phyloP scores from a whole-genome alignment of 2,329 filamentous ascomycete species.

The Aspergillus fischeri region DNA sequence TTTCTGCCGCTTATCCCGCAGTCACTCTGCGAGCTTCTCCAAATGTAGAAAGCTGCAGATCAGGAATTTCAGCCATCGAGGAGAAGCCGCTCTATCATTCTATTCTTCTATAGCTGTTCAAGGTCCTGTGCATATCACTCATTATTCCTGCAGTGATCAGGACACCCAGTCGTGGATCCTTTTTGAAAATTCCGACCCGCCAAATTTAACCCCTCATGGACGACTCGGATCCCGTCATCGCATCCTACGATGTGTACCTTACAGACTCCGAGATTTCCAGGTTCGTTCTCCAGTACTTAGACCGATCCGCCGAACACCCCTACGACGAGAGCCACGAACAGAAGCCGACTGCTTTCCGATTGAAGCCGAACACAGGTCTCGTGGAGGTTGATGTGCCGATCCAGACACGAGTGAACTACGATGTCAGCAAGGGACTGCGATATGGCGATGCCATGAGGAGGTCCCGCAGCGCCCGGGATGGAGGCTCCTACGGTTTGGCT shows the following conservation, averaged over 20 bases:
- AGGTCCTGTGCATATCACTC: not conserved
- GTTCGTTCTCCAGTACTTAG: constrained; percentile 82
- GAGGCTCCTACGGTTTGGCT: constrained; percentile 66
- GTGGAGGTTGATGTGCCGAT: constrained; percentile 90
- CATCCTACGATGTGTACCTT: constrained; percentile 79
- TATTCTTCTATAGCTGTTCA: not conserved
- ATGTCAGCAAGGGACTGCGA: constrained; percentile 72
- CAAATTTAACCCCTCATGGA: not conserved
- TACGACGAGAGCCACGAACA: constrained; percentile 55
- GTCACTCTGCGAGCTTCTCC: not conserved
- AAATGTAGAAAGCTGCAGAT: not conserved
- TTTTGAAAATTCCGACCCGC: not conserved
- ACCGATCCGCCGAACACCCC: constrained; percentile 59
- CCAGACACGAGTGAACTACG: constrained; percentile 69
- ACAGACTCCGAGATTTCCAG: constrained; percentile 69
- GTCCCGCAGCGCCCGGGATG: constrained; percentile 49
- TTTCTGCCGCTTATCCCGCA: not conserved
- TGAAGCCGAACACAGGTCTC: constrained; percentile 79
- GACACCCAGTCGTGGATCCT: not conserved
- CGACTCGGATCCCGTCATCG: constrained; percentile 61
- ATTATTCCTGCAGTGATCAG: not conserved
- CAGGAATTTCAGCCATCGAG: not conserved
- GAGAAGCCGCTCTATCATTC: not conserved
- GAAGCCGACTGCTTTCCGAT: constrained; percentile 67
- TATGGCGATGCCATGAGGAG: constrained; percentile 74